Base-by-base conservation (phyloP, 768 basidiomycete species). In the Lactarius sp. region DNA sequence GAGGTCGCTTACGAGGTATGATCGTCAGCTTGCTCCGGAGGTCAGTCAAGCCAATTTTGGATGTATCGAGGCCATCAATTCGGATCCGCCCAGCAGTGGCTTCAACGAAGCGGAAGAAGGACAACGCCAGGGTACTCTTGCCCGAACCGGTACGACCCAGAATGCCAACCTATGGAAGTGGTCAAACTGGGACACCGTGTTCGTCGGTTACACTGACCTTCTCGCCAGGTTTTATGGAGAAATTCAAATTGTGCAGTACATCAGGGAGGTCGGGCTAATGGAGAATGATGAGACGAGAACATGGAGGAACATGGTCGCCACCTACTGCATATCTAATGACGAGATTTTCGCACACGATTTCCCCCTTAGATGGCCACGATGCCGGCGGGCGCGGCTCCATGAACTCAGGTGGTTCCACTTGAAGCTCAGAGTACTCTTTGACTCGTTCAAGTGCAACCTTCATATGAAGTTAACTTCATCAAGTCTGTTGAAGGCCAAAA, bases 41-140 rank as follows among this genome's bases (percentile, higher is more conserved):
- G 71, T 94, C 91, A 0, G 88, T 88, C 41, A 95, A 76, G 20
- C 92, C 93, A 59, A 94, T 83, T 59, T 80, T 79, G 34, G 90
- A 79, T 62, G 92, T 92, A 68, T 94, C 88, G 12, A 91, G 53
- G n/a, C 79, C 88, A 71, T 94, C 93, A 42, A 95, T 79, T 4
- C 83, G 50, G 58, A 94, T 93, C 7, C 78, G 78, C 6, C 92
- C 92, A 68, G 86, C 79, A 0, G 84, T 85, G 1, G 92, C 85
- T 70, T 95, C 92, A n/a, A 95, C 91, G 71, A 93, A 91, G 27
- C 90, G 83, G 83, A 95, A 93, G 76, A 94, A 90, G 8, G 88
- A 88, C 13, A 94, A 77, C 0, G 91, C 91, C 13, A 90, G 78
- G 1, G 90, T 92, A 68, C 87, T 88, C 76, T 92, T 92, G 39